Conservation (phyloP, 129 eudicot species). For the Saussurea involucrata region DNA sequence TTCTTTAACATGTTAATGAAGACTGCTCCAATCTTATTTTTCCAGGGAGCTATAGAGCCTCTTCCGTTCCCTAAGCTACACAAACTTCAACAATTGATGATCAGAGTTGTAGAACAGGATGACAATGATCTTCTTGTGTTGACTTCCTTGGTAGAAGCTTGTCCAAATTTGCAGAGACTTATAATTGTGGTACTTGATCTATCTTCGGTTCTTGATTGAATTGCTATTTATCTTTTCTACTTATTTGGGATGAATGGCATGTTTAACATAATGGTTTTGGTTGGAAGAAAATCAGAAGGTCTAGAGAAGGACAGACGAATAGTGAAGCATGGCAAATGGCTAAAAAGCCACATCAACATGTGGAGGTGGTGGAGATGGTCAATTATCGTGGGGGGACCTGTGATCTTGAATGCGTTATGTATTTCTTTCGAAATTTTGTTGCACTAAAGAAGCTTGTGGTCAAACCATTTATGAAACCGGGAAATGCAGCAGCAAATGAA, state of each 20-base stretch:
- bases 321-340: not conserved
- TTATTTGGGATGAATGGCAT: not conserved
- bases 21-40: not conserved
- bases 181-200: conserved; percentile 36
- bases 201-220: not conserved
- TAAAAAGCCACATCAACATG: not conserved
- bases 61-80: not conserved
- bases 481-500: too few species aligned
- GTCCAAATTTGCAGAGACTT: conserved; percentile 38
- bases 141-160: conserved; percentile 30
- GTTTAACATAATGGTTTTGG: not conserved
- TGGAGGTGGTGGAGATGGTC: not conserved
- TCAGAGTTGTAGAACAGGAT: conserved; percentile 35
- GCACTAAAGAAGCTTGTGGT: not conserved
- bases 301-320: not conserved
- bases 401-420: not conserved
- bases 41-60: conserved; percentile 25
- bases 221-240: not conserved
- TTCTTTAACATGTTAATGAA: not conserved
- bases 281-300: not conserved
- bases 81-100: conserved; percentile 26
- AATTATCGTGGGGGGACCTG: not conserved
- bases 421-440: not conserved
- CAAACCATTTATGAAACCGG: not conserved
- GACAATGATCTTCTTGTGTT: conserved; percentile 34